Evolutionary conservation across 768 basidiomycete species (phyloP), one percentile per base, ranked within the genome.

Genomic region (Boletus rubroflammeus): DNA sequence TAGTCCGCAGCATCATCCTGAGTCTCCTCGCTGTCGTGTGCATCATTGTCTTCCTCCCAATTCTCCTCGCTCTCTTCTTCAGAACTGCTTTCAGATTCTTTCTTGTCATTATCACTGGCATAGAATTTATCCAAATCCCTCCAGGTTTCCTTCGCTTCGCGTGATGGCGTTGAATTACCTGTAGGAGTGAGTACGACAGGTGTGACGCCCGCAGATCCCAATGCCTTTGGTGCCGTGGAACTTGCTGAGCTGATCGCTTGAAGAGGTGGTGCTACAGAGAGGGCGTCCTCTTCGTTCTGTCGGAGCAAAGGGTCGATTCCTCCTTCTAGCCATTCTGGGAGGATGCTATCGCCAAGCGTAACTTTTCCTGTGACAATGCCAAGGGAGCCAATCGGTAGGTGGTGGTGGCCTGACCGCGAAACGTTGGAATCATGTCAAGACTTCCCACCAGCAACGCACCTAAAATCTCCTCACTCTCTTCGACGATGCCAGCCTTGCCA

Each of bases 321-420:
- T 51, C 82, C 77, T 68, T 95, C 92, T 6, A 89, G 77, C 95
- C 95, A 97, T 62, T 92, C 91, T 0, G 92, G 90, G 0, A 96
- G 70, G 52, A 75, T 47, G 31, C 68, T 74, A 28, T 70, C 67
- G 9, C 53, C 72, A 5, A 72, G 74, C 67, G 83, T 57, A 11
- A 75, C 71, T 64, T 77, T 82, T 2, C 82, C 81, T 3, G 79
- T 81, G 36, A 91, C 75, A 17, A 83, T 72, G 10, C 79, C 81
- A 55, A 91, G 72, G 2, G 90, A 84, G 23, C 90, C 93, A 28
- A 95, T 71, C 23, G 75, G 72, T 49, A 74, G 68, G 49, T 73
- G 69, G 19, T 74, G 65, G 43, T 76, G 69, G 45, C 67, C 77
- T 77, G 58, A 48, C 23, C 31, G 42, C 36, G 34, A 35, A 51